Percentiles rank a stretch among this genome's conserved stretches.
These are phyloP conservation scores for Elaeagnus macrophylla DNA, from an alignment of 306 rosid species.

Conservation along the genomic window DNA sequence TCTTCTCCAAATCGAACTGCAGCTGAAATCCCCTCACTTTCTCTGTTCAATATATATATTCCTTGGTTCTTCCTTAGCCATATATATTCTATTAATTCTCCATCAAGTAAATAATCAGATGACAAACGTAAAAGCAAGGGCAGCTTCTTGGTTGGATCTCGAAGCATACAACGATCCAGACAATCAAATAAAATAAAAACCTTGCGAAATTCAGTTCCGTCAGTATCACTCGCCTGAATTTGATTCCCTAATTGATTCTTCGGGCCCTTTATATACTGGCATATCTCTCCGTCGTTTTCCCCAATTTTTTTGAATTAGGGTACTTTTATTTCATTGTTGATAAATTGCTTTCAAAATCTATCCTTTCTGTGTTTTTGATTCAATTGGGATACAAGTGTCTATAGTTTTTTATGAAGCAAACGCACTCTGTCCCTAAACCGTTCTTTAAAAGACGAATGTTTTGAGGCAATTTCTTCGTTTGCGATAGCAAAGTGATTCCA, in stretches of 20 bases:
- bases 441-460: conserved; percentile 29
- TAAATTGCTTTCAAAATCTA: neutral
- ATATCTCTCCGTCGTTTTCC: conserved; percentile 10
- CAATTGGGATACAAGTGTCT: too few relatives aligned
- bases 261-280: conserved; percentile 63
- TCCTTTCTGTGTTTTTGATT: too few relatives aligned
- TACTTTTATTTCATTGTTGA: neutral
- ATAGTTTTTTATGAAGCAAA: conserved; percentile 30
- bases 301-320: neutral
- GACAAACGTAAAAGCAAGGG: conserved; percentile 27
- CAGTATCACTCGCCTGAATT: conserved; percentile 73
- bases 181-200: conserved; percentile 24
- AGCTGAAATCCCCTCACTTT: too few relatives aligned
- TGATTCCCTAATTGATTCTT: conserved; percentile 33
- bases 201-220: conserved; percentile 45
- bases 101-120: too few relatives aligned
- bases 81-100: too few relatives aligned
- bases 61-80: neutral
- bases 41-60: too few relatives aligned
- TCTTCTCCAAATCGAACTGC: too few relatives aligned
- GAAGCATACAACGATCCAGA: conserved; percentile 15
- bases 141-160: conserved; percentile 65
- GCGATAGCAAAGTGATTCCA: conserved; percentile 27
- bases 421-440: conserved; percentile 82
- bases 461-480: conserved; percentile 93